Evolutionary conservation across 2,329 filamentous ascomycete genomes (phyloP), one percentile per base, ranked within the genome.

Genomic region (Fusarium subtropicale): DNA sequence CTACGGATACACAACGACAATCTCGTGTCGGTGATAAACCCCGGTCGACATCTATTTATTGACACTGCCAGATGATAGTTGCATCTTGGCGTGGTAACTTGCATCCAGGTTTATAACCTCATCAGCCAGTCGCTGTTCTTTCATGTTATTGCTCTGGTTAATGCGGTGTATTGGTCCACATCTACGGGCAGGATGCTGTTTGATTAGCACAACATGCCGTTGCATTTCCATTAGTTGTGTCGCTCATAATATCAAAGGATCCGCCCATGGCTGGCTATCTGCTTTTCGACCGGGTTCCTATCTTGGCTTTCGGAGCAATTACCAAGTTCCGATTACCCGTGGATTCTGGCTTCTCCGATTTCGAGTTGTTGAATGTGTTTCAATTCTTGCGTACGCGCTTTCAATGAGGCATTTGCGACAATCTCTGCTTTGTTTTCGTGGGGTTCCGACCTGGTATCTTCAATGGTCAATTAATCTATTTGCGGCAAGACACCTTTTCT

Each of bases 231-330:
- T 50, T 42, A 48, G 47, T 44, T 38, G 28, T 57, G 67, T 38
- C 67, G 67, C 64, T 68, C 64, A 11, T 52, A 70, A 70, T 68
- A 57, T 68, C 39, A 42, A 58, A 34, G 36, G 48, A 34, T 45
- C 44, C 44, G 36, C 67, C 55, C 67, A 58, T 64, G 52, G 45
- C 60, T 52, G 54, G 45, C 53, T 28, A 42, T 52, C 41, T 36
- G 48, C 44, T 36, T 41, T 51, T 42, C 31, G 24, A 31, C 53
- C 39, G 15, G 54, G 33, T 22, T 64, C 31, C 10, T 34, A 30
- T 39, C 36, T 50, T 53, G 50, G 42, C 54, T 59, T 33, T 60
- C 38, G 38, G 50, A 15, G 46, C 60, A 51, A 54, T 47, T 64
- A 50, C 41, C 28, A 57, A 22, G 47, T 38, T 51, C 33, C 48